phyloP scores from a whole-genome alignment of 164 flowering plant genomes.

The Liquidambar formosana region DNA sequence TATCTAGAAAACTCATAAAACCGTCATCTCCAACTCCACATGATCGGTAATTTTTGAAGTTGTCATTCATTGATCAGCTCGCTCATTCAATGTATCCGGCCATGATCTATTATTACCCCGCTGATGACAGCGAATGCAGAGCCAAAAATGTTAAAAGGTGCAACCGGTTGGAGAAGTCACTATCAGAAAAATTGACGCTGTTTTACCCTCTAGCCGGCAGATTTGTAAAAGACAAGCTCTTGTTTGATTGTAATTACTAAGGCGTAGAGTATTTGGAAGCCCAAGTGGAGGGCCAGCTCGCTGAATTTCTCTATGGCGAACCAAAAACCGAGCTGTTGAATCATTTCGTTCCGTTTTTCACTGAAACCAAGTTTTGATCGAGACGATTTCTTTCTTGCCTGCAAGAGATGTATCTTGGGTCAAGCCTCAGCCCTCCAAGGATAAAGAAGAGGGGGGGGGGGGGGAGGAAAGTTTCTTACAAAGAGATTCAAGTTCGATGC shows the following conservation, averaged over 20 bases:
- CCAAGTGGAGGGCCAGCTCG: no score
- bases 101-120: conserved; percentile 15
- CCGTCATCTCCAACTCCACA: no score
- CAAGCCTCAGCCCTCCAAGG: background rate
- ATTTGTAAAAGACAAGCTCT: conserved; percentile 10
- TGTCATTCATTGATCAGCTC: no score
- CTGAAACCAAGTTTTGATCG: no score
- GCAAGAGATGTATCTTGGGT: no score
- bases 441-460: no score
- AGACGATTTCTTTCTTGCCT: no score
- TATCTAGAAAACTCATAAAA: no score
- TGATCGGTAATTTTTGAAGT: no score
- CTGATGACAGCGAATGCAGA: no score
- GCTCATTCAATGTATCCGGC: conserved; percentile 10
- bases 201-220: conserved; percentile 38
- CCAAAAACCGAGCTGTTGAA: conserved; percentile 5
- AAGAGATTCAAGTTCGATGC: conserved; percentile 25
- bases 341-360: conserved; percentile 8
- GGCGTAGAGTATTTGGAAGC: no score
- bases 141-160: no score
- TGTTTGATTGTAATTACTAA: conserved; percentile 27
- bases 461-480: background rate
- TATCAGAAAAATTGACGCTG: conserved; percentile 12
- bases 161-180: conserved; percentile 17
- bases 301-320: background rate